Conservation (phyloP, 2,329 filamentous ascomycete species). For the Ophiostoma tasmaniense region DNA sequence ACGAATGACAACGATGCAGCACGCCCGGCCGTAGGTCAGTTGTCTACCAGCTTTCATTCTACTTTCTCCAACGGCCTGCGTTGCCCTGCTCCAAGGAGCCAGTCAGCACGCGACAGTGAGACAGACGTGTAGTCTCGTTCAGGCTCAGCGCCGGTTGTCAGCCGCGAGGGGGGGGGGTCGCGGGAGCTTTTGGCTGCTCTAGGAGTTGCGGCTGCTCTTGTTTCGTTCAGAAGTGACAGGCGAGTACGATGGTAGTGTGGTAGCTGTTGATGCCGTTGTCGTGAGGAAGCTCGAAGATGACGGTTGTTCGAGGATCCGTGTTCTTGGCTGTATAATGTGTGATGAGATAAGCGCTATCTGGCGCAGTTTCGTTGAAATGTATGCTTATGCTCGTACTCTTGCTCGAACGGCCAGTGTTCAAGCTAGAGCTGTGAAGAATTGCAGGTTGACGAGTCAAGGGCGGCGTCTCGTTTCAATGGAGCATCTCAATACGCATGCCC, state of each 20-base stretch:
- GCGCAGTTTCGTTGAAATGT: neutral
- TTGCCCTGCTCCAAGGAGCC: neutral
- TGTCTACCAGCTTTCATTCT: constrained; percentile 13
- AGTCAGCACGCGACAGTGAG: constrained; percentile 5
- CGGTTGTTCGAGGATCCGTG: neutral
- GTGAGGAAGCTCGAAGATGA: neutral
- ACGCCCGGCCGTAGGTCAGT: constrained; percentile 11
- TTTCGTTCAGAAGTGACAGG: neutral
- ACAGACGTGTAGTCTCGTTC: neutral
- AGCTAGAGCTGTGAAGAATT: neutral
- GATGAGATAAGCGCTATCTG: neutral
- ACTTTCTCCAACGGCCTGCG: neutral
- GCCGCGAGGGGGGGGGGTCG: neutral
- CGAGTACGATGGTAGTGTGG: neutral
- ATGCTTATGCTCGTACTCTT: neutral
- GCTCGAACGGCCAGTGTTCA: neutral
- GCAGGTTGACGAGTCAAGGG: neutral
- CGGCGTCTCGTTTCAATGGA: constrained; percentile 3
- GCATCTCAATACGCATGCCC: neutral
- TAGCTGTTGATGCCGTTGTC: neutral
- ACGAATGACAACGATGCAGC: constrained; percentile 8
- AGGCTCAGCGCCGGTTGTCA: neutral
- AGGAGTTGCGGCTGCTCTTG: neutral
- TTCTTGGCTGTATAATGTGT: neutral
- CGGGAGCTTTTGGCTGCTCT: neutral